Conservation (phyloP, 2,329 filamentous ascomycete genomes). For the Monosporascus sp. region DNA sequence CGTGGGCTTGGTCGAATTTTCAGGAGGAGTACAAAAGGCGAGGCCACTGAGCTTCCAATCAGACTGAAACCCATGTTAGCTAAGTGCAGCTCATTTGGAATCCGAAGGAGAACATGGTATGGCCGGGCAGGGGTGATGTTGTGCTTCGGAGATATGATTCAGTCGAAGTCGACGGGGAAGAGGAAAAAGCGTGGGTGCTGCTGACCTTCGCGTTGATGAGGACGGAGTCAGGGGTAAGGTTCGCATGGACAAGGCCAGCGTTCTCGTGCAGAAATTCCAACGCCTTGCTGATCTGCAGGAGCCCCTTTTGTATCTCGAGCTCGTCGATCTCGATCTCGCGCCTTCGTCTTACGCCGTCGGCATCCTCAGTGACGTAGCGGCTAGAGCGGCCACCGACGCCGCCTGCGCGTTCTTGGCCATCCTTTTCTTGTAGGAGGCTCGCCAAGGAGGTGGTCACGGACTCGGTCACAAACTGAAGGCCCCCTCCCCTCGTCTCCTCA, state of each 20-base stretch:
- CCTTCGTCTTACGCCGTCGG: constrained; percentile 65
- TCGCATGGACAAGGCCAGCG: constrained; percentile 87
- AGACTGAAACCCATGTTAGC: constrained; percentile 49
- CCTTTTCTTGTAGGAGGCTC: constrained; percentile 77
- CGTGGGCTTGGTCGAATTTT: constrained; percentile 67
- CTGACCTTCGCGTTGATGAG: constrained; percentile 86
- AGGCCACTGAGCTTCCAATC: constrained; percentile 99
- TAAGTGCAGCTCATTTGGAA: too few species aligned
- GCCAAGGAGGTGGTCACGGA: constrained; percentile 84
- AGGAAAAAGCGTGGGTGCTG: constrained; percentile 23
- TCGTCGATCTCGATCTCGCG: constrained; percentile 92
- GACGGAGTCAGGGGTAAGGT: constrained; percentile 88
- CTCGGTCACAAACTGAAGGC: constrained; percentile 94
- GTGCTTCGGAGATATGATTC: background rate
- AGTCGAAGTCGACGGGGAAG: background rate
- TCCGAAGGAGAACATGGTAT: too few species aligned
- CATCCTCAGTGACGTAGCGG: constrained; percentile 75
- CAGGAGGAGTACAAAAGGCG: constrained; percentile 77
- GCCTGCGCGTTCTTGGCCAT: constrained; percentile 70
- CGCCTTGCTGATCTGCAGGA: constrained; percentile 89
- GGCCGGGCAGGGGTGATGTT: background rate
- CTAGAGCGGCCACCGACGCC: constrained; percentile 66
- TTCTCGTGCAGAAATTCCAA: constrained; percentile 95
- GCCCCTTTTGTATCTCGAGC: constrained; percentile 92
- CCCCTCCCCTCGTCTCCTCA: constrained; percentile 86